Percentiles rank a stretch among this genome's conserved stretches.
Conservation (phyloP, 257 asterid genomes). For the Solanum pennellii region DNA sequence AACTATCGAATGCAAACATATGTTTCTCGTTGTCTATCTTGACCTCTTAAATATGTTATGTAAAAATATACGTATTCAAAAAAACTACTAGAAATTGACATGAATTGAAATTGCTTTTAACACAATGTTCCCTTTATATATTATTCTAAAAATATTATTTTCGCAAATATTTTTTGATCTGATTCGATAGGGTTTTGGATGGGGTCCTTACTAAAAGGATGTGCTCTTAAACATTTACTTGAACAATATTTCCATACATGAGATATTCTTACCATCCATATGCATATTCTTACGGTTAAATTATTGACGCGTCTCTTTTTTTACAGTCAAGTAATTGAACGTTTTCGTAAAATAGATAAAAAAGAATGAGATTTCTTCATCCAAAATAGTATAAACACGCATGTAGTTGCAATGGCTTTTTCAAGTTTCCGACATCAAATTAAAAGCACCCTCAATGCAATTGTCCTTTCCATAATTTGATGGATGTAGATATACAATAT, state of each 20-base stretch:
- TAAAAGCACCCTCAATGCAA: neutral
- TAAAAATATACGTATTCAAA: neutral
- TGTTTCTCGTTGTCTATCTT: neutral
- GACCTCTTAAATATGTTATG: neutral
- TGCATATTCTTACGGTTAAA: no score
- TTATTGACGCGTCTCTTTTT: neutral
- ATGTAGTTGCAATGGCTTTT: neutral
- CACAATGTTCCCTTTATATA: neutral
- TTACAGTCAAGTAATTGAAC: no score
- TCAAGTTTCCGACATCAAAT: neutral
- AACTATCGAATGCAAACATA: no score
- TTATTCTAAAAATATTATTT: no score
- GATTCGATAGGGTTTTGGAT: neutral
- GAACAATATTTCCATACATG: neutral
- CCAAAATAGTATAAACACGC: neutral
- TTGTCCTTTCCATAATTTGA: neutral
- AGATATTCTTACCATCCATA: neutral
- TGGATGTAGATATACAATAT: neutral
- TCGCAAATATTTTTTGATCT: no score
- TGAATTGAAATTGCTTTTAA: neutral
- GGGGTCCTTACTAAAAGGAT: neutral
- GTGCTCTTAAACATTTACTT: neutral
- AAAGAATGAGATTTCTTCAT: neutral
- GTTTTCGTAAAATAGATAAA: neutral
- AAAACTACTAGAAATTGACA: no score